phyloP scores from a whole-genome alignment of 257 asterid species.

The Jacaranda mimosifolia region DNA sequence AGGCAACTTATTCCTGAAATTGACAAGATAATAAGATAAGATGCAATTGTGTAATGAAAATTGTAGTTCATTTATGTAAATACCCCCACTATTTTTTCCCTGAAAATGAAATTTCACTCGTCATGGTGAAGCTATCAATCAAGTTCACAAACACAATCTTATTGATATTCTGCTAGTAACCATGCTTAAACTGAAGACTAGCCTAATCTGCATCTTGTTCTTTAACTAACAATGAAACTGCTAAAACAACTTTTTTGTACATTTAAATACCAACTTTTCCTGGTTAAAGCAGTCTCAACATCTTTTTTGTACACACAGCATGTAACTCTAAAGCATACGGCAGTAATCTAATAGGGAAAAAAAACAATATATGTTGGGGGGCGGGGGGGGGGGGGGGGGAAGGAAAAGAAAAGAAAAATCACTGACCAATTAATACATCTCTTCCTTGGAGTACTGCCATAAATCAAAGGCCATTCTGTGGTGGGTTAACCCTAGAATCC shows the following conservation, averaged over 20 bases:
- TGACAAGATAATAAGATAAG: conserved; percentile 31
- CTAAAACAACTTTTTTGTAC: too few species aligned
- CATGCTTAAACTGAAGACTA: conserved; percentile 10
- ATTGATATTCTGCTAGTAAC: background rate
- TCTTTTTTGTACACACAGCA: too few species aligned
- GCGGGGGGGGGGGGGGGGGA: too few species aligned
- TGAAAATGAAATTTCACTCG: conserved; percentile 10
- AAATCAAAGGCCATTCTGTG: too few species aligned
- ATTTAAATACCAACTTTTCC: conserved; percentile 1
- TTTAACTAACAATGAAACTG: conserved; percentile 16
- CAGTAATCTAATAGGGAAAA: too few species aligned
- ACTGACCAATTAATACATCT: too few species aligned
- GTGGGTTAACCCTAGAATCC: too few species aligned
- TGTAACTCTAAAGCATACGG: too few species aligned
- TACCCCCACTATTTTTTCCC: background rate
- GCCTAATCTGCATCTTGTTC: background rate
- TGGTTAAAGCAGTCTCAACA: background rate
- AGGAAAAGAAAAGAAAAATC: too few species aligned
- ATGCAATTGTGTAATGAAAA: background rate
- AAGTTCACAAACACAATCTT: too few species aligned
- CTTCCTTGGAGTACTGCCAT: too few species aligned
- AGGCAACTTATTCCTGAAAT: conserved; percentile 82
- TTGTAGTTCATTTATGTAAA: conserved; percentile 2
- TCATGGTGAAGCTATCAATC: background rate
- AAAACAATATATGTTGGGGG: too few species aligned